Conservation (phyloP, 108 stramenopile species). For the Hondaea fermentalgiana region DNA sequence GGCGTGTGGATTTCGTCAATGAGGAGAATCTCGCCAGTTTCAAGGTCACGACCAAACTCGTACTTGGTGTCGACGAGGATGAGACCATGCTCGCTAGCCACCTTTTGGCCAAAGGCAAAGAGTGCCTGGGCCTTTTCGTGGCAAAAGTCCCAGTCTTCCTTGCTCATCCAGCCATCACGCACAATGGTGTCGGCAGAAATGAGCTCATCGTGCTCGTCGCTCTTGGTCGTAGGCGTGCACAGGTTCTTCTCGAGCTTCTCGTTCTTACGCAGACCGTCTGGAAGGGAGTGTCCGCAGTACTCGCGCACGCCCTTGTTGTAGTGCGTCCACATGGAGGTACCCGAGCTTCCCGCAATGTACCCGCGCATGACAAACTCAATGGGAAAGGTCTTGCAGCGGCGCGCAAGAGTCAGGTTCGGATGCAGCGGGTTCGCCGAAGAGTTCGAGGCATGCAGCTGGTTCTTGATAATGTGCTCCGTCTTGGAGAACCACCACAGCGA, state of each 20-base stretch:
- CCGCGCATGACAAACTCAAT: slow-evolving; percentile 88
- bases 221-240: slow-evolving; percentile 94
- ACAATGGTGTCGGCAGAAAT: slow-evolving; percentile 68
- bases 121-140: slow-evolving; percentile 29
- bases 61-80: slow-evolving; percentile 98
- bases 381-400: slow-evolving; percentile 84
- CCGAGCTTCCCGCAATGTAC: slow-evolving; percentile 54
- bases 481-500: slow-evolving; percentile 89
- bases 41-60: slow-evolving; percentile 80
- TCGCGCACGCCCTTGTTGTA: slow-evolving; percentile 79
- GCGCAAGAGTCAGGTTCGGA: slow-evolving; percentile 81
- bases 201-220: slow-evolving; percentile 88
- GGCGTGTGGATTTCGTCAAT: slow-evolving; percentile 98
- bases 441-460: slow-evolving; percentile 77
- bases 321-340: slow-evolving; percentile 96
- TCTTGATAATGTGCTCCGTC: slow-evolving; percentile 75
- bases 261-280: slow-evolving; percentile 91
- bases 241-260: slow-evolving; percentile 65
- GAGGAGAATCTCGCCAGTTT: slow-evolving; percentile 65
- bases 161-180: slow-evolving; percentile 62
- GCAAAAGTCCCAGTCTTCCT: slow-evolving; percentile 48
- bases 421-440: slow-evolving; percentile 33
- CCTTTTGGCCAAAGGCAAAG: slow-evolving; percentile 65
- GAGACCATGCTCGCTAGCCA: slow-evolving; percentile 72
- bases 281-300: slow-evolving; percentile 87